Percentiles rank a stretch among this genome's conserved stretches.
Evolutionary conservation across 2,329 filamentous ascomycete genomes (phyloP).

Genomic region (Lanzia echinophila): DNA sequence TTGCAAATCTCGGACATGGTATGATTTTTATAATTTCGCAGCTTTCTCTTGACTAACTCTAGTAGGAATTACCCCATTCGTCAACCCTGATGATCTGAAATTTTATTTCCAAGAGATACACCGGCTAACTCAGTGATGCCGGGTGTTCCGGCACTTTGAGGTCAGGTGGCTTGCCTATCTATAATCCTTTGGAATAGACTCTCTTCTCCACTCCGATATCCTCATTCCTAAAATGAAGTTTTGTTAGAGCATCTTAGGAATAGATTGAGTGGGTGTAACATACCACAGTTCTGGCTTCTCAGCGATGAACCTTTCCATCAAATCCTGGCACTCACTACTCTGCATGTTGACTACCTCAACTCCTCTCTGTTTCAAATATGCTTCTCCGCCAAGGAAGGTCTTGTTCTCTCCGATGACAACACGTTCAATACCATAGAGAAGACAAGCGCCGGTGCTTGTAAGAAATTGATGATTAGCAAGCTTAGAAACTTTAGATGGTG

Average conservation of each 20-base stretch:
- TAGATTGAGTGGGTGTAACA: constrained; percentile 27
- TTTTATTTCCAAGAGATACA: constrained; percentile 95
- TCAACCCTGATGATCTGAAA: constrained; percentile 86
- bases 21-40: constrained; percentile 32
- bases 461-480: not conserved
- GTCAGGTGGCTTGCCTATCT: not conserved
- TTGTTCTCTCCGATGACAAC: constrained; percentile 75
- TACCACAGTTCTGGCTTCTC: constrained; percentile 66
- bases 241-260: not conserved
- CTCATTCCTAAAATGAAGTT: constrained; percentile 42
- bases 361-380: constrained; percentile 59
- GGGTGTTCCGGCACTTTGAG: no score
- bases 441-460: constrained; percentile 60
- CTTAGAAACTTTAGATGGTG: not conserved
- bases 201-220: constrained; percentile 47
- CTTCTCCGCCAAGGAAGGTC: constrained; percentile 63
- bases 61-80: constrained; percentile 83
- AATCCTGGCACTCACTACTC: constrained; percentile 54
- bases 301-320: constrained; percentile 68
- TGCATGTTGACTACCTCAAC: constrained; percentile 69
- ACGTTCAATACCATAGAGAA: constrained; percentile 67
- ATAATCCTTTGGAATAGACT: constrained; percentile 34
- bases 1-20: constrained; percentile 94
- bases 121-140: constrained; percentile 42
- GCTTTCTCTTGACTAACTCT: constrained; percentile 14